phyloP scores from a whole-genome alignment of 208 protist genomes.

The Wallacemonas sp. region DNA sequence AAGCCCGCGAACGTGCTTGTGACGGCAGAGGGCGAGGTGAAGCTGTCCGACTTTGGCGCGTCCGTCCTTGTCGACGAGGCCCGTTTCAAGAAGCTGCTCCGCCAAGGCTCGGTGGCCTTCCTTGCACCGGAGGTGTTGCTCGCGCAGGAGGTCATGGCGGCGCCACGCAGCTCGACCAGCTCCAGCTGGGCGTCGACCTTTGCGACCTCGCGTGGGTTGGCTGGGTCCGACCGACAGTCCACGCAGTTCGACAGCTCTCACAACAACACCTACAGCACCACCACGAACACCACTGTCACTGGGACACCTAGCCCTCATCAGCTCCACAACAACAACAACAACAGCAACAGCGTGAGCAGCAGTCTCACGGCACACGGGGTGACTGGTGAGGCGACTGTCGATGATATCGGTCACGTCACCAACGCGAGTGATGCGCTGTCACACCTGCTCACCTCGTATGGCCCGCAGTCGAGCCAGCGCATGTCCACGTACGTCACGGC shows the following conservation, averaged over 20 bases:
- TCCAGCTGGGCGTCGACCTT: constrained; percentile 20
- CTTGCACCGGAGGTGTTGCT: constrained; percentile 70
- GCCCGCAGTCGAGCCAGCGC: background rate
- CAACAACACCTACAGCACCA: background rate
- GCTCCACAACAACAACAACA: background rate
- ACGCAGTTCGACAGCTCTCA: background rate
- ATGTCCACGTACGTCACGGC: too few species aligned
- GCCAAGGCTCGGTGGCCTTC: constrained; percentile 71
- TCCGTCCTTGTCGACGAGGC: constrained; percentile 44
- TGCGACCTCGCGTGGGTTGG: constrained; percentile 4
- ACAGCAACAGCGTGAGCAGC: too few species aligned
- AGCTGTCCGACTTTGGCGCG: constrained; percentile 80
- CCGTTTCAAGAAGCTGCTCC: constrained; percentile 23
- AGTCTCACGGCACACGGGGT: too few species aligned
- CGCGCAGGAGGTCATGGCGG: constrained; percentile 32
- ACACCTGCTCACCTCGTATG: background rate
- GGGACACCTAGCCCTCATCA: background rate
- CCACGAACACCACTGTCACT: too few species aligned
- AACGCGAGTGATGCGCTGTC: background rate
- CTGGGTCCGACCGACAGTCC: constrained; percentile 1
- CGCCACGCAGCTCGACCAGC: constrained; percentile 18
- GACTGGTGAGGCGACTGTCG: too few species aligned
- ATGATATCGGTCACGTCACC: too few species aligned
- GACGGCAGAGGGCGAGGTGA: constrained; percentile 54
- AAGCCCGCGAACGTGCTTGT: constrained; percentile 80